Conservation (phyloP, 2,329 filamentous ascomycete genomes). For the Aspergillus caelatus region DNA sequence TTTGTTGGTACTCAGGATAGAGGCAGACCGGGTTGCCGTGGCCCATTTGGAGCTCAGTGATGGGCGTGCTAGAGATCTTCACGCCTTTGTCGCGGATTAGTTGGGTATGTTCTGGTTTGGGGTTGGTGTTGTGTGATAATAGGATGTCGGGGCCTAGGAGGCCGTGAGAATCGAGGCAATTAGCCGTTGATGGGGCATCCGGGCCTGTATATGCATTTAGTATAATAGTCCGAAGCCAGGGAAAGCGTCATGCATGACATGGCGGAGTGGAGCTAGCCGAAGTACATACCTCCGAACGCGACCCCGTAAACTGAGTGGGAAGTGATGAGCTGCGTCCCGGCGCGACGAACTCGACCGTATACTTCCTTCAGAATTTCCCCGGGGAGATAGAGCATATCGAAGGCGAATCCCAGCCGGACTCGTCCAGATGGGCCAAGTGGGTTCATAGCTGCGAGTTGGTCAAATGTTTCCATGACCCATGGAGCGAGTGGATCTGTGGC, state of each 20-base stretch:
- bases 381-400: constrained; percentile 31
- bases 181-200: neutral
- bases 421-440: constrained; percentile 28
- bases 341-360: constrained; percentile 18
- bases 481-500: constrained; percentile 24
- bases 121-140: constrained; percentile 27
- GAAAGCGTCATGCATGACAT: neutral
- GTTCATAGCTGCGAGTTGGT: constrained; percentile 15
- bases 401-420: constrained; percentile 32
- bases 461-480: constrained; percentile 28
- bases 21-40: constrained; percentile 31
- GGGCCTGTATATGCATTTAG: neutral
- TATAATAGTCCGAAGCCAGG: neutral
- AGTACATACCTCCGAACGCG: neutral
- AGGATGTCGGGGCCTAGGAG: constrained; percentile 25
- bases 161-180: constrained; percentile 16
- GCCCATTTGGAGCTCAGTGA: constrained; percentile 36
- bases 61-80: constrained; percentile 30
- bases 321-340: constrained; percentile 29
- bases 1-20: constrained; percentile 19
- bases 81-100: constrained; percentile 18
- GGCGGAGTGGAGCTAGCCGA: neutral
- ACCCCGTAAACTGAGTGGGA: constrained; percentile 21
- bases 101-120: constrained; percentile 17
- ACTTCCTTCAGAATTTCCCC: constrained; percentile 26